Base-by-base conservation (phyloP, 1,284 basidiomycete genomes). In the Naganishia sp. region DNA sequence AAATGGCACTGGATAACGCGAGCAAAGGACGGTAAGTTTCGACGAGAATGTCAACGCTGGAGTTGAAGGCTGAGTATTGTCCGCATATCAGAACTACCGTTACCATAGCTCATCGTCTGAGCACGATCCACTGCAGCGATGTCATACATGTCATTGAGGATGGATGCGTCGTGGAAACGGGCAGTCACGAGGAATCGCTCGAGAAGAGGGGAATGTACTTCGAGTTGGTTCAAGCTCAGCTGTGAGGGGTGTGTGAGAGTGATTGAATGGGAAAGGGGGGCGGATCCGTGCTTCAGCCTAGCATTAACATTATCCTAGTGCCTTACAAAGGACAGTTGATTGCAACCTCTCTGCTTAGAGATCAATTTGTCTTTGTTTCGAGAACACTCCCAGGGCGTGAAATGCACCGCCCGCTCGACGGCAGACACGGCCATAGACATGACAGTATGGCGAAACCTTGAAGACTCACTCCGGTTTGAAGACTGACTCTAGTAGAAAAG, bases 1-100 rank as follows among this genome's bases (percentile, higher is more conserved):
- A 96, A 79, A 89, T 95, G 74, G 95, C 95, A 15, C 81, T 99
- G 61, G 94, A 97, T 77, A 94, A 92, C 79, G 94, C 94, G 62
- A 84, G 91, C 7, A 84, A 85, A 39, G 84, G 83, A 31, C 76
- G 80, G 53, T 50, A 35, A 60, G 23, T n/a, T 60, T 47, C 11
- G 45, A 31, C 23, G 23, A 25, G 11, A 13, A 39, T 13, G 7
- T 9, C 2, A 9, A 39, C 35, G 11, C 31, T 11, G 55, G 6
- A 31, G 9, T 18, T n/a, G n/a, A 17, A 15, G 55, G 45, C 55
- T 57, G 17, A 17, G 31, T 15, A 6, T 13, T 3, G 5, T 28
- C 32, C 35, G 1, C n/a, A 23, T 13, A 6, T 32, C 32, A 60
- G 57, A 43, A 84, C 82, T 0, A 82, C 80, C n/a, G 80, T 84